A percentile compares a stretch with the other conserved stretches of the same genome.
phyloP scores from a whole-genome alignment of 2,329 filamentous ascomycete genomes.

The Byssothecium circinans region DNA sequence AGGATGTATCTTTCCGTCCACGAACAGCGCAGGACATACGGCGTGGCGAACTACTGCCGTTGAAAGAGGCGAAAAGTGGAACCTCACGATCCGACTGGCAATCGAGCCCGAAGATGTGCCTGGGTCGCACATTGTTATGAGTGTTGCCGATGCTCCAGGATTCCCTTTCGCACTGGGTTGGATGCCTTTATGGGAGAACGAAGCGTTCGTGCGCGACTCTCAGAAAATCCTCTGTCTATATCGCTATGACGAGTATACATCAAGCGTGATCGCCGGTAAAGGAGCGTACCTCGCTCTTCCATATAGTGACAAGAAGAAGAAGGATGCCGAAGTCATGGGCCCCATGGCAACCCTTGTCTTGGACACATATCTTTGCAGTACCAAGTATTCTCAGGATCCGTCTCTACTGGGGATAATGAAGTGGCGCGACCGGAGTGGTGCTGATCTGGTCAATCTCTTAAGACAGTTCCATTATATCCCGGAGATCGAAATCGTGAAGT shows the following conservation, averaged over 20 bases:
- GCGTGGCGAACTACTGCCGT: slow-evolving; percentile 86
- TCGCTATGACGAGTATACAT: slow-evolving; percentile 88
- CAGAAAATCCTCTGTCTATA: slow-evolving; percentile 80
- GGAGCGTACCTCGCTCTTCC: slow-evolving; percentile 85
- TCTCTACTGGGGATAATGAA: slow-evolving; percentile 79
- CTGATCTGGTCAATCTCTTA: slow-evolving; percentile 72
- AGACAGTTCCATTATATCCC: slow-evolving; percentile 89
- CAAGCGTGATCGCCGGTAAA: slow-evolving; percentile 70
- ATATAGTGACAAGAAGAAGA: slow-evolving; percentile 74
- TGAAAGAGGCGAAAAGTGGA: slow-evolving; percentile 81
- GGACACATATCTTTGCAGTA: slow-evolving; percentile 90
- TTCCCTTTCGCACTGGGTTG: slow-evolving; percentile 90
- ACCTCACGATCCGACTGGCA: slow-evolving; percentile 80
- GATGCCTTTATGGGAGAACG: slow-evolving; percentile 90
- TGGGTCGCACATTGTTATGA: slow-evolving; percentile 84
- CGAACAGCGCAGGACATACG: slow-evolving; percentile 75
- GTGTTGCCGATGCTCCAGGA: slow-evolving; percentile 80
- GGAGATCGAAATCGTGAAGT: slow-evolving; percentile 96
- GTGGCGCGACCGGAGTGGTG: slow-evolving; percentile 77
- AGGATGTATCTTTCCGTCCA: slow-evolving; percentile 82
- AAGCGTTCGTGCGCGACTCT: slow-evolving; percentile 87
- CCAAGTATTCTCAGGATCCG: slow-evolving; percentile 89
- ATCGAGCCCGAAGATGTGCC: slow-evolving; percentile 79
- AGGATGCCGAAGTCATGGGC: slow-evolving; percentile 73
- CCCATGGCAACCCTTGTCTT: slow-evolving; percentile 78